Evolutionary conservation across 805 yeast species (phyloP), one percentile per base, ranked within the genome.

Genomic region (Candida suzukii): DNA sequence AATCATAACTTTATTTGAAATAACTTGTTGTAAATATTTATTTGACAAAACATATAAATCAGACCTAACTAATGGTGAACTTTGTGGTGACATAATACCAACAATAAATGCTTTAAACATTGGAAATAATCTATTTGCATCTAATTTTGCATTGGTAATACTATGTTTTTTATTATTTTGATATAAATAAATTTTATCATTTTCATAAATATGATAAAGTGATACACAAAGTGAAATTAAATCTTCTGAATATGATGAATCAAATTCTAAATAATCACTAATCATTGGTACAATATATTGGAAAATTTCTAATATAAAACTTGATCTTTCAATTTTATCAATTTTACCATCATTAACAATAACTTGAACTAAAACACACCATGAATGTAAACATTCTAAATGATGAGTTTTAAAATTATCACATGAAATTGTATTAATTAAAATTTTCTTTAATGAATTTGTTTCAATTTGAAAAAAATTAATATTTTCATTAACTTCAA

Each of bases 301-400:
- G 46, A 88, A 78, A 2, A 86, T 76, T 49, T 84, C 95, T 17
- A 87, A 61, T 41, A 88, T 78, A 52, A 91, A 83, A 30, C 76
- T 72, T 0, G 78, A 67, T 37, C 81, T 67, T n/a, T 63, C 59
- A 9, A 61, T 52, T 0, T 69, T 53, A 7, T 66, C 59, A 41
- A 78, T 60, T n/a, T 64, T 65, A 10, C 78, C 79, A 57, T 81
- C 88, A 4, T 78, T 68, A 4, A 86, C 78, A 35, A 87, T 61
- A 3, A 88, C 77, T 46, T 88, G 87, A 20, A 87, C 79, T 38
- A 90, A 60, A 49, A 80, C 82, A 19, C 81, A 80, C 98, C 98
- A 91, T 0, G 95, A 75, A 53, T 81, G 87, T 24, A 91, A 63
- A 43, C 82, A 76, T 13, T 71, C 63, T 37, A 83, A 63, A 46